These are phyloP conservation scores for Podaxis sp. DNA, from an alignment of 768 basidiomycete species.

Conservation along the genomic window DNA sequence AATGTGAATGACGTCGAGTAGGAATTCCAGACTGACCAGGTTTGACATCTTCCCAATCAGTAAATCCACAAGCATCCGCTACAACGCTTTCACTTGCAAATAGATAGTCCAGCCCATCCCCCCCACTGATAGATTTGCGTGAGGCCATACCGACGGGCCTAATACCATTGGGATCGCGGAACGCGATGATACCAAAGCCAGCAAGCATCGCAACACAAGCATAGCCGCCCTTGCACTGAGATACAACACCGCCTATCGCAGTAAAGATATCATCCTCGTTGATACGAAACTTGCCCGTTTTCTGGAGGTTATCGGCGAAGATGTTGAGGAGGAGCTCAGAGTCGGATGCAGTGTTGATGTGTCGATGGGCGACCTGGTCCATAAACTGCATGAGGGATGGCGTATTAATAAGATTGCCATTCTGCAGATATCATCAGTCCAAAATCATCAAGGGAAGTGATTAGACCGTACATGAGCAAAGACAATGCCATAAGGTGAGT, in stretches of 20 bases:
- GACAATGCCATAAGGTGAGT: conserved; percentile 99
- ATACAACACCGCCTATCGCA: conserved; percentile 87
- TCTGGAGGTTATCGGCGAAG: conserved; percentile 95
- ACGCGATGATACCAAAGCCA: conserved; percentile 97
- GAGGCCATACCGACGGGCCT: conserved; percentile 87
- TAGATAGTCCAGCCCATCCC: conserved; percentile 70
- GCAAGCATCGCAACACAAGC: conserved; percentile 99
- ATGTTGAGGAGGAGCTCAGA: conserved; percentile 97
- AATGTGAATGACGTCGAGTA: background rate
- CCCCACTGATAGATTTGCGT: conserved; percentile 49
- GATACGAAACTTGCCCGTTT: conserved; percentile 98
- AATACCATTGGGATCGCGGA: conserved; percentile 97
- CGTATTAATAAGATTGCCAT: conserved; percentile 98
- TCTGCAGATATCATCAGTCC: conserved; percentile 47
- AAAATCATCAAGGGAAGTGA: background rate
- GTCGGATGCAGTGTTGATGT: conserved; percentile 98
- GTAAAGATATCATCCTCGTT: conserved; percentile 99
- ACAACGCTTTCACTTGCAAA: conserved; percentile 96
- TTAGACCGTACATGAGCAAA: conserved; percentile 82
- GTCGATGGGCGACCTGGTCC: conserved; percentile 94
- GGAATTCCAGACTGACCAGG: conserved; percentile 57
- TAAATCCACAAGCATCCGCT: conserved; percentile 89
- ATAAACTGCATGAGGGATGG: conserved; percentile 83
- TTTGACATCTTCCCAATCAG: conserved; percentile 90
- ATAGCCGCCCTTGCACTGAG: conserved; percentile 88